These are phyloP conservation scores for Leavenworthia alabamica DNA, from an alignment of 345 rosid species.

Conservation along the genomic window DNA sequence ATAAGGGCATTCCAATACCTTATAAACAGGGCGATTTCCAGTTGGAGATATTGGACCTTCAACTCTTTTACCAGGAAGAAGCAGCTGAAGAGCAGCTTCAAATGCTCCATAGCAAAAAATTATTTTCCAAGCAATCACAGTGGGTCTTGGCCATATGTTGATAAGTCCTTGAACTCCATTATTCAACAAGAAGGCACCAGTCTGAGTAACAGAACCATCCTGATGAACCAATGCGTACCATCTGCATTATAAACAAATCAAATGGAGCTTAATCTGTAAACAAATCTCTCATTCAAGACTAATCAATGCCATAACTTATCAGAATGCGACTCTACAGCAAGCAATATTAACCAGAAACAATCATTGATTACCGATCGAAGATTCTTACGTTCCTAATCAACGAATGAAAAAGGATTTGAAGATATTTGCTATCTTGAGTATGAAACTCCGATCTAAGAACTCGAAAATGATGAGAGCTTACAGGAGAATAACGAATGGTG, in stretches of 20 bases:
- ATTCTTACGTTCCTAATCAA: background rate
- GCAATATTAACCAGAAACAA: background rate
- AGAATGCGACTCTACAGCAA: background rate
- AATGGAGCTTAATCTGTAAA: background rate
- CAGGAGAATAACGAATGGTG: conserved; percentile 92
- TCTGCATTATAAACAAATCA: conserved; percentile 35
- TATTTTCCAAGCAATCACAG: conserved; percentile 60
- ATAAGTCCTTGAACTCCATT: conserved; percentile 66
- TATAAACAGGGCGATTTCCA: conserved; percentile 83
- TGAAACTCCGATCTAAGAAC: conserved; percentile 8
- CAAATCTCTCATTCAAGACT: background rate
- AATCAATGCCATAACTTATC: background rate
- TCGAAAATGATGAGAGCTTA: conserved; percentile 31
- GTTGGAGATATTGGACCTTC: conserved; percentile 88
- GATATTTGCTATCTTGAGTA: background rate
- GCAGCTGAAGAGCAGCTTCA: conserved; percentile 89
- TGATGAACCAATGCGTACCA: conserved; percentile 97
- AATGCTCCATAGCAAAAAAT: conserved; percentile 73
- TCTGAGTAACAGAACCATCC: conserved; percentile 64
- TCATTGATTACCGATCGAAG: background rate
- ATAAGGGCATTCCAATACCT: conserved; percentile 35
- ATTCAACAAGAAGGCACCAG: conserved; percentile 48
- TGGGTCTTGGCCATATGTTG: conserved; percentile 79
- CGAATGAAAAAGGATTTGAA: background rate
- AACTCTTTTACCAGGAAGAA: conserved; percentile 83